Evolutionary conservation across 2,329 filamentous ascomycete genomes (phyloP).

Genomic region (Kalmusia sp.): DNA sequence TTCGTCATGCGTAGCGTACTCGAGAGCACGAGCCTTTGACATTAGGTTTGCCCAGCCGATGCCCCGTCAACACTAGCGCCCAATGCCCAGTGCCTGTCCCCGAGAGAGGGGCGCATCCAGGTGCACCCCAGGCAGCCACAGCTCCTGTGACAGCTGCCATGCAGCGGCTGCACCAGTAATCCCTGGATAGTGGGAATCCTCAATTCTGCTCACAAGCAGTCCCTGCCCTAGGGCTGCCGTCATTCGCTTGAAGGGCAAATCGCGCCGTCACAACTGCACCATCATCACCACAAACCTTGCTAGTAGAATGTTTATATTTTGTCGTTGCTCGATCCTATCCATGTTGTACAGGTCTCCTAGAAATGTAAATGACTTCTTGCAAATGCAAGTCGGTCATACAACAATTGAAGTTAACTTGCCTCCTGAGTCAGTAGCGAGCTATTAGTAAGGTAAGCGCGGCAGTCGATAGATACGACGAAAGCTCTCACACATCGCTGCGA

Average conservation of each 20-base stretch:
- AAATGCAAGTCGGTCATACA: not conserved
- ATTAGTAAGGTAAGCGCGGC: no score
- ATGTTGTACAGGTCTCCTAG: not conserved
- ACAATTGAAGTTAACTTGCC: not conserved
- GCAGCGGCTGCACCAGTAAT: not conserved
- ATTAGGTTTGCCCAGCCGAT: constrained; percentile 7
- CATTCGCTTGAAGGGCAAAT: not conserved
- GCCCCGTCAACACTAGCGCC: constrained; percentile 1
- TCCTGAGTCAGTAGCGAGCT: no score
- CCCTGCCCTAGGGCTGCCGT: not conserved
- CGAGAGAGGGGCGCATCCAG: not conserved
- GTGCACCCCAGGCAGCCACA: not conserved
- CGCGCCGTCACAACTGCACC: not conserved
- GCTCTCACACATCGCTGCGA: no score
- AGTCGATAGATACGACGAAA: no score
- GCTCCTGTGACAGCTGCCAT: constrained; percentile 8
- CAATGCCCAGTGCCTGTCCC: not conserved
- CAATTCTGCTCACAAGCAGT: not conserved
- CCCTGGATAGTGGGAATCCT: not conserved
- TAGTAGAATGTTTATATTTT: not conserved
- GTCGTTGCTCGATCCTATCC: not conserved
- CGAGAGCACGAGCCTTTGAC: constrained; percentile 4
- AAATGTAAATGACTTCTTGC: not conserved
- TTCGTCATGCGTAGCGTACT: constrained; percentile 4
- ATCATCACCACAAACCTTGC: not conserved